phyloP scores from a whole-genome alignment of 371 early-diverging fungal species.

The Dipsacomyces acuminosporus region DNA sequence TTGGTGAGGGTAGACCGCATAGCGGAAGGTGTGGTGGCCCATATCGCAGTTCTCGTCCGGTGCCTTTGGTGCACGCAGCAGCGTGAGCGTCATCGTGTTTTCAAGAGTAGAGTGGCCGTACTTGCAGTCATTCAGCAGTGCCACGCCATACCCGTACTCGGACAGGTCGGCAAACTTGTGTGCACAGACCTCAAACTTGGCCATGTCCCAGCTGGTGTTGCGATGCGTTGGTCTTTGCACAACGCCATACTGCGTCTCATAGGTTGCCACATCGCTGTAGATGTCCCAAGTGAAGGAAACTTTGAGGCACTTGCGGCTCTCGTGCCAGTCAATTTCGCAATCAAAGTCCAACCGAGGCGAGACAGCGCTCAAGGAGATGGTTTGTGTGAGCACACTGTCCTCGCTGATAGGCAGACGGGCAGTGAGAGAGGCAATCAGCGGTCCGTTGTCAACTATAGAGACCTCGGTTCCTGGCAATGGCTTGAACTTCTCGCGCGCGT shows the following conservation, averaged over 20 bases:
- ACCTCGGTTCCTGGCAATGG: slow-evolving; percentile 9
- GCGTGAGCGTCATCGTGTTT: slow-evolving; percentile 73
- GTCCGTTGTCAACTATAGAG: slow-evolving; percentile 61
- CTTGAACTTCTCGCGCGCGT: slow-evolving; percentile 71
- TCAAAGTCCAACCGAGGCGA: slow-evolving; percentile 77
- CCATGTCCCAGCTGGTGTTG: slow-evolving; percentile 87
- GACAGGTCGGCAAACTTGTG: slow-evolving; percentile 93
- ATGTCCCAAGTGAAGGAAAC: slow-evolving; percentile 88
- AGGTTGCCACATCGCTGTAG: slow-evolving; percentile 77
- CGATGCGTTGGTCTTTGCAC: slow-evolving; percentile 87
- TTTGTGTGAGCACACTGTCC: slow-evolving; percentile 63
- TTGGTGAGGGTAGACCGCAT: slow-evolving; percentile 83
- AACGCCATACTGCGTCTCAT: slow-evolving; percentile 90
- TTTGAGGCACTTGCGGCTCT: slow-evolving; percentile 85
- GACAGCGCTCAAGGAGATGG: slow-evolving; percentile 64
- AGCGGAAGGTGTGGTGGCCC: slow-evolving; percentile 73
- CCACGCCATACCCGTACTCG: slow-evolving; percentile 87
- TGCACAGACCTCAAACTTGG: slow-evolving; percentile 92
- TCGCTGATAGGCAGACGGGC: slow-evolving; percentile 63
- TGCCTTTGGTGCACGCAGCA: slow-evolving; percentile 84
- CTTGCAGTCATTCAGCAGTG: slow-evolving; percentile 88
- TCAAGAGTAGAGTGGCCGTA: slow-evolving; percentile 79
- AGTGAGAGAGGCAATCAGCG: slow-evolving; percentile 66
- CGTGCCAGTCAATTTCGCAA: slow-evolving; percentile 83
- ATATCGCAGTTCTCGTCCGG: slow-evolving; percentile 65